phyloP scores from a whole-genome alignment of 768 basidiomycete species.

The Panaeolus cyanescens region DNA sequence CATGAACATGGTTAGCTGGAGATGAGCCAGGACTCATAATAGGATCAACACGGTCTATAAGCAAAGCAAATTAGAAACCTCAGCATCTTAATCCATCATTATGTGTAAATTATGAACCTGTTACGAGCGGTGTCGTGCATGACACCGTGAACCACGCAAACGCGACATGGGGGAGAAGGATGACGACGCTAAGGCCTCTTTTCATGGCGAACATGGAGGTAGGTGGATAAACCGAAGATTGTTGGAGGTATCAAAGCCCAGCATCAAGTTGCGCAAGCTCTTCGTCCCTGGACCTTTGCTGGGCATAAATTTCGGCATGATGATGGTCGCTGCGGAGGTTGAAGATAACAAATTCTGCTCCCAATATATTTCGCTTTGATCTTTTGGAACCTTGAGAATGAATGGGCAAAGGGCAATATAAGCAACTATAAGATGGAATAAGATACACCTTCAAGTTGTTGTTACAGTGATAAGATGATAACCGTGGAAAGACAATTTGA shows the following conservation, averaged over 20 bases:
- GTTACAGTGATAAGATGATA: too few species aligned
- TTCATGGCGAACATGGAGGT: background rate
- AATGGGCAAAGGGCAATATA: too few species aligned
- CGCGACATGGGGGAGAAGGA: background rate
- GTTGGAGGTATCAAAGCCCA: background rate
- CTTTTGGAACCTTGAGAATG: too few species aligned
- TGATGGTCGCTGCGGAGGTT: slow-evolving; percentile 1
- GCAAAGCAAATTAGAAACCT: too few species aligned
- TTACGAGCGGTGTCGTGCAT: slow-evolving; percentile 40
- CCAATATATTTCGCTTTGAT: too few species aligned
- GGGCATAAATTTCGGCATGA: background rate
- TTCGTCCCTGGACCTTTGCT: background rate
- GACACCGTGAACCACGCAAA: slow-evolving; percentile 44
- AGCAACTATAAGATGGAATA: too few species aligned
- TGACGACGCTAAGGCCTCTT: background rate
- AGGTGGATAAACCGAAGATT: background rate
- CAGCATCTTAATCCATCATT: background rate
- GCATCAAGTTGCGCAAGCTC: background rate
- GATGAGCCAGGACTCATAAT: slow-evolving; percentile 32
- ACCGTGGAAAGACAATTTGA: too few species aligned
- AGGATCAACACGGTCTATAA: slow-evolving; percentile 41
- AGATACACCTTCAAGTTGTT: too few species aligned
- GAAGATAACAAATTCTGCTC: too few species aligned
- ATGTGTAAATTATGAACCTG: slow-evolving; percentile 28
- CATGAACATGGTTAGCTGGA: slow-evolving; percentile 43